Base-by-base conservation (phyloP, 805 yeast species). In the Ogataea kodamae region DNA sequence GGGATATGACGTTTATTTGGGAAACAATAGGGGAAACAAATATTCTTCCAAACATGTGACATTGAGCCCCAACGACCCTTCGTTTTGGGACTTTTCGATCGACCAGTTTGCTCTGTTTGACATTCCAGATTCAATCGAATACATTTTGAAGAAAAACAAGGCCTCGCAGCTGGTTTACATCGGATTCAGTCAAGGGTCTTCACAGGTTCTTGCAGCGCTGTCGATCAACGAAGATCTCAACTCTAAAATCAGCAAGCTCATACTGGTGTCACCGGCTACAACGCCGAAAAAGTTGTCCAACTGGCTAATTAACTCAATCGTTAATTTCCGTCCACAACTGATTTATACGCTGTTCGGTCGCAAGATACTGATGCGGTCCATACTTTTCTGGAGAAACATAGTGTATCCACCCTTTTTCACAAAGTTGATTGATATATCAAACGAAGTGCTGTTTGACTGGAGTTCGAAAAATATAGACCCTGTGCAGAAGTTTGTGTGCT, bases 121-220 rank as follows among this genome's bases (percentile, higher is more conserved):
- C 57, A 87, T 92, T 24, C 97, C 97, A 2, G 76, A 82, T 51
- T 71, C 85, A 6, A 76, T 92, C 19, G 80, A 84, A 51, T 85
- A 83, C 55, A 77, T 92, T 15, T 59, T 90, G 35, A 55, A 66
- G 2, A 56, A 61, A 18, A 76, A 88, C 2, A 56, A 65, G 3
- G 60, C 46, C 42, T 44, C 48, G 18, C 45, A 59, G 11, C 61
- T 89, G 22, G 72, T 77, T 1, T 90, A 88, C 53, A 70, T 90
- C 48, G 98, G 97, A 1, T 92, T 92, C 55, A 78, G 90, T 19
- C 98, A 90, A 57, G 98, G 98, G 9, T 81, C 95, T 2, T 95
- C 97, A 3, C 97, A 92, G 59, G 85, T 87, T 27, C 82, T 90
- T 59, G 96, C 96, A 1, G 72, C 95, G 9, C 66, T 89, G 21